These are phyloP conservation scores for Cicer judaicum DNA, from an alignment of 306 rosid genomes.

Conservation along the genomic window DNA sequence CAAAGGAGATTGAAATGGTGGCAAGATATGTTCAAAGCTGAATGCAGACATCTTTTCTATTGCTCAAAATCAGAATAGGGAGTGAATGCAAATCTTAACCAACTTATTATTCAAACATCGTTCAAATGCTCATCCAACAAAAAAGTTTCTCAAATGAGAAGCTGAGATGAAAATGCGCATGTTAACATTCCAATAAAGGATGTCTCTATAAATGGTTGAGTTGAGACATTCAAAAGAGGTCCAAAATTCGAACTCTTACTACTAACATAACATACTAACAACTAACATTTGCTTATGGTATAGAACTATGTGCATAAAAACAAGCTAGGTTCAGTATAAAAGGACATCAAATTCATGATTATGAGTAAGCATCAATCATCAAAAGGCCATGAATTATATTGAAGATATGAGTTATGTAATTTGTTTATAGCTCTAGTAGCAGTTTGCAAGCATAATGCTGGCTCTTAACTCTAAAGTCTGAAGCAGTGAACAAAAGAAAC, in stretches of 20 bases:
- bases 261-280: background rate
- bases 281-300: background rate
- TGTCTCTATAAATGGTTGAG: background rate
- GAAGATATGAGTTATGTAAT: background rate
- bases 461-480: background rate
- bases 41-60: background rate
- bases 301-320: background rate
- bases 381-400: background rate
- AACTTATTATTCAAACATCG: background rate
- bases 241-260: background rate
- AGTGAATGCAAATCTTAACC: slow-evolving; percentile 11
- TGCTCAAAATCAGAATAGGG: slow-evolving; percentile 16
- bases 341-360: background rate
- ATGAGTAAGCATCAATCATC: slow-evolving; percentile 1
- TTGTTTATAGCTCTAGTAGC: background rate
- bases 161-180: background rate
- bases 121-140: slow-evolving; percentile 34
- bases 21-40: slow-evolving; percentile 9
- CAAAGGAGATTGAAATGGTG: background rate
- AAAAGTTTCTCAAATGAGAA: slow-evolving; percentile 6
- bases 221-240: background rate
- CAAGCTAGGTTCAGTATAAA: background rate
- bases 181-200: slow-evolving; percentile 2
- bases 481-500: slow-evolving; percentile 33
- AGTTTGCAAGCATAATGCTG: slow-evolving; percentile 25